A percentile compares a stretch with the other conserved stretches of the same genome.
These are phyloP conservation scores for Yarrowia osloensis DNA, from an alignment of 805 yeast species.

Conservation along the genomic window DNA sequence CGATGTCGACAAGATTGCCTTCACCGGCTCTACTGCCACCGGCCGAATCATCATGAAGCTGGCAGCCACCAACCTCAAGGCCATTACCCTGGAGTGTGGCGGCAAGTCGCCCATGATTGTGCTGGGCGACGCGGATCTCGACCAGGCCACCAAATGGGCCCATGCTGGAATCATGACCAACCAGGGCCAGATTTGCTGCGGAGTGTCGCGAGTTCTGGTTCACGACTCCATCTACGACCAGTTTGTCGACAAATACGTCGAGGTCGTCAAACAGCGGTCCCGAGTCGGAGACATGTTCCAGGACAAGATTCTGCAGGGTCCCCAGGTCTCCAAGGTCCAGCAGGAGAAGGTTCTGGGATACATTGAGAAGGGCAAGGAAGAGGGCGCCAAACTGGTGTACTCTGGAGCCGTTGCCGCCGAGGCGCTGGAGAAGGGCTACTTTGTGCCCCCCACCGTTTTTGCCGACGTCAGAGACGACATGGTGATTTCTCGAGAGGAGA, in stretches of 20 bases:
- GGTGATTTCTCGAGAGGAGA: slow-evolving; percentile 76
- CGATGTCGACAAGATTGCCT: slow-evolving; percentile 81
- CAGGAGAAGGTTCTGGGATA: slow-evolving; percentile 71
- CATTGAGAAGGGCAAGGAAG: slow-evolving; percentile 73
- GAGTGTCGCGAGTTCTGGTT: slow-evolving; percentile 87
- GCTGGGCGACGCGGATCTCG: slow-evolving; percentile 81
- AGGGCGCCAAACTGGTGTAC: slow-evolving; percentile 78
- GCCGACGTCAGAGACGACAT: slow-evolving; percentile 66
- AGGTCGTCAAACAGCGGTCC: slow-evolving; percentile 50
- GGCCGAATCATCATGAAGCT: slow-evolving; percentile 78
- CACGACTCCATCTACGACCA: slow-evolving; percentile 82
- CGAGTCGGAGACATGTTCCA: slow-evolving; percentile 75
- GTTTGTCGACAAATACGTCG: slow-evolving; percentile 59
- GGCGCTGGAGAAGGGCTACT: slow-evolving; percentile 56
- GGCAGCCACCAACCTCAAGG: slow-evolving; percentile 75
- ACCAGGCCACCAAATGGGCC: slow-evolving; percentile 71
- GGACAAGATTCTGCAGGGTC: slow-evolving; percentile 76
- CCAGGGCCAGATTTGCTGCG: slow-evolving; percentile 95
- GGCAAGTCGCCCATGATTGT: slow-evolving; percentile 94
- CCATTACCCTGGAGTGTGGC: slow-evolving; percentile 91
- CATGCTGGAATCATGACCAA: slow-evolving; percentile 84
- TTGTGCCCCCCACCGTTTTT: slow-evolving; percentile 74
- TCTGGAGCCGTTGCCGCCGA: slow-evolving; percentile 67
- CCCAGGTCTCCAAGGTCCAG: slow-evolving; percentile 82
- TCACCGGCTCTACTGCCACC: slow-evolving; percentile 91